Evolutionary conservation across 352 stramenopile genomes (phyloP).

Genomic region (Phytopythium montanum): DNA sequence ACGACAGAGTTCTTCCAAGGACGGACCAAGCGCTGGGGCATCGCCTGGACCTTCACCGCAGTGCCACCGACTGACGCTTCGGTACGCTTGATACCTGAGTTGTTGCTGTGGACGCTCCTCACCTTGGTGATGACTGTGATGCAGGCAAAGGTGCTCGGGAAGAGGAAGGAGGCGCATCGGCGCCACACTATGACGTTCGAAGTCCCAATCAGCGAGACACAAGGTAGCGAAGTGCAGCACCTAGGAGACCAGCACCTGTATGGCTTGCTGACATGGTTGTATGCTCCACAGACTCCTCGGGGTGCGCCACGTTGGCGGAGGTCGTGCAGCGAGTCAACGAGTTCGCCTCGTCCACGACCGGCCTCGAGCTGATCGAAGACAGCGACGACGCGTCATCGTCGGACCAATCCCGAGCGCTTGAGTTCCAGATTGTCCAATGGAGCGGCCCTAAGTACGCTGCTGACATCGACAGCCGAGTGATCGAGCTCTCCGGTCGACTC

Average conservation of each 20-base stretch:
- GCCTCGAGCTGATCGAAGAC: not conserved
- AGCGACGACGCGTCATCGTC: not conserved
- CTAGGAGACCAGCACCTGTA: not conserved
- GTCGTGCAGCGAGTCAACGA: conserved; percentile 39
- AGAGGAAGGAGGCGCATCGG: conserved; percentile 74
- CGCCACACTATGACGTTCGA: conserved; percentile 51
- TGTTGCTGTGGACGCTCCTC: not conserved
- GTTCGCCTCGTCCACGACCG: conserved; percentile 13
- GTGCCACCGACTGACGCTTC: conserved; percentile 25
- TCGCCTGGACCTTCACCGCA: conserved; percentile 89
- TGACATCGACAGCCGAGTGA: not conserved
- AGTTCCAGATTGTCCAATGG: not conserved
- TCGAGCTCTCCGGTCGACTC: conserved; percentile 26
- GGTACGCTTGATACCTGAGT: conserved; percentile 20
- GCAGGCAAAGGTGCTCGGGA: conserved; percentile 75
- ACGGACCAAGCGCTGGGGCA: conserved; percentile 90
- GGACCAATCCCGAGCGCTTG: not conserved
- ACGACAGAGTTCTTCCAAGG: conserved; percentile 95
- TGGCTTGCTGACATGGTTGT: not conserved
- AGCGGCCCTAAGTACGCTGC: too few relatives aligned
- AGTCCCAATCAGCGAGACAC: conserved; percentile 21
- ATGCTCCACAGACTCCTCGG: conserved; percentile 13
- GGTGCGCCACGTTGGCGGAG: conserved; percentile 39
- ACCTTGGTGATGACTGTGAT: not conserved
- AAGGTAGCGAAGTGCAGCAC: conserved; percentile 12